Percentiles rank a stretch among this genome's conserved stretches.
Conservation (phyloP, 495 filamentous ascomycete species). For the Massariosphaeria phaeospora region DNA sequence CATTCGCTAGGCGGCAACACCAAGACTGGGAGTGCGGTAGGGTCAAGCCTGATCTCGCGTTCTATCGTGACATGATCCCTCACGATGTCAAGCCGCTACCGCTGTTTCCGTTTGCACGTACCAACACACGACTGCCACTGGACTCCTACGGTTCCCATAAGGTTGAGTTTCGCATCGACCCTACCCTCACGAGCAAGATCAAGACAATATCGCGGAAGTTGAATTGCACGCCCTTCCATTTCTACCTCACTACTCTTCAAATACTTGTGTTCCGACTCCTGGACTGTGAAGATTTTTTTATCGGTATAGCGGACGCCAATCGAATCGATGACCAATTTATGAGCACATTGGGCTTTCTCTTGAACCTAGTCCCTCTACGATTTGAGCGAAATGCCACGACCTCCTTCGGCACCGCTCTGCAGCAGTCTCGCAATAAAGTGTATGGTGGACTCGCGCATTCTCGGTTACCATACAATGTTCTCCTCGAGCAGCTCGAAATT, state of each 20-base stretch:
- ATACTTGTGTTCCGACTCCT: not conserved
- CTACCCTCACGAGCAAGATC: not conserved
- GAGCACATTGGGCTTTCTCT: not conserved
- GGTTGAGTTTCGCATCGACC: not conserved
- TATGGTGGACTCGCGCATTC: not conserved
- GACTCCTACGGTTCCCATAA: not conserved
- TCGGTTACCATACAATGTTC: not conserved
- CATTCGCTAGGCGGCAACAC: not conserved
- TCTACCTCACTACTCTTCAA: slow-evolving; percentile 2
- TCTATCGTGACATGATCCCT: not conserved
- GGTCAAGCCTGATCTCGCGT: not conserved
- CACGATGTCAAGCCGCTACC: not conserved
- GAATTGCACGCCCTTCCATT: not conserved
- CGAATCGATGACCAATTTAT: not conserved
- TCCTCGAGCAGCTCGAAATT: not conserved
- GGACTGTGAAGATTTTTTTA: not conserved
- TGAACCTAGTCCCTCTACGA: slow-evolving; percentile 4
- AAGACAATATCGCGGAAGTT: not conserved
- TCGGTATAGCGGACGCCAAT: slow-evolving; percentile 4
- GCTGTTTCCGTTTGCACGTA: not conserved
- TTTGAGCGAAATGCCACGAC: not conserved
- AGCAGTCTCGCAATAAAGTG: not conserved
- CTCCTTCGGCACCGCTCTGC: not conserved
- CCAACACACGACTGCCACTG: not conserved
- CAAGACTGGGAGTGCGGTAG: not conserved